These are phyloP conservation scores for Patellifolia procumbens DNA, from an alignment of 179 eudicot species.

Conservation along the genomic window DNA sequence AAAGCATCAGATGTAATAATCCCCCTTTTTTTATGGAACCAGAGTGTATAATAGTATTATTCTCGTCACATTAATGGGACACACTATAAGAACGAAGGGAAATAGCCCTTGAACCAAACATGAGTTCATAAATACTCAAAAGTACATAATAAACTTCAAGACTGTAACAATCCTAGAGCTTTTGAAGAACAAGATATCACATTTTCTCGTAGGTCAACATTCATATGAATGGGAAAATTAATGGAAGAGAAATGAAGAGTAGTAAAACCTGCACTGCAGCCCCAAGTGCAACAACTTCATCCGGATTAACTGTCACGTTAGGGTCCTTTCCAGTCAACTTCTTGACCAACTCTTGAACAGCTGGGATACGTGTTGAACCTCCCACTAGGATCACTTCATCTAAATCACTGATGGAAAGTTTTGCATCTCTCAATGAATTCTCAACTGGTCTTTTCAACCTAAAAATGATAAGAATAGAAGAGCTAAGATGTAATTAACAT, in stretches of 20 bases:
- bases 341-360: constrained; percentile 86
- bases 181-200: background rate
- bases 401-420: constrained; percentile 73
- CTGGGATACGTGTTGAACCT: constrained; percentile 96
- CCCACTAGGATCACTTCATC: constrained; percentile 98
- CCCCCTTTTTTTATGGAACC: background rate
- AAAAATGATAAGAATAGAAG: constrained; percentile 11
- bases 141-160: background rate
- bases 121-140: background rate
- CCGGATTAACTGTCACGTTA: constrained; percentile 93
- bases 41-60: background rate
- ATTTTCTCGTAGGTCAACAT: no score
- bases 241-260: background rate
- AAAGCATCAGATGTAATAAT: background rate
- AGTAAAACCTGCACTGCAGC: constrained; percentile 90
- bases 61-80: background rate
- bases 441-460: constrained; percentile 87
- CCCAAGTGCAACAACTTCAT: constrained; percentile 97
- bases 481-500: background rate
- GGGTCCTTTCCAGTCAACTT: constrained; percentile 91
- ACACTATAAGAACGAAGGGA: no score
- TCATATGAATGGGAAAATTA: background rate
- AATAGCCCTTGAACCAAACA: background rate
- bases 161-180: background rate
- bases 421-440: constrained; percentile 86